Evolutionary conservation across 2,329 filamentous ascomycete genomes (phyloP), one percentile per base, ranked within the genome.

Genomic region (Phialemonium atrogriseum): DNA sequence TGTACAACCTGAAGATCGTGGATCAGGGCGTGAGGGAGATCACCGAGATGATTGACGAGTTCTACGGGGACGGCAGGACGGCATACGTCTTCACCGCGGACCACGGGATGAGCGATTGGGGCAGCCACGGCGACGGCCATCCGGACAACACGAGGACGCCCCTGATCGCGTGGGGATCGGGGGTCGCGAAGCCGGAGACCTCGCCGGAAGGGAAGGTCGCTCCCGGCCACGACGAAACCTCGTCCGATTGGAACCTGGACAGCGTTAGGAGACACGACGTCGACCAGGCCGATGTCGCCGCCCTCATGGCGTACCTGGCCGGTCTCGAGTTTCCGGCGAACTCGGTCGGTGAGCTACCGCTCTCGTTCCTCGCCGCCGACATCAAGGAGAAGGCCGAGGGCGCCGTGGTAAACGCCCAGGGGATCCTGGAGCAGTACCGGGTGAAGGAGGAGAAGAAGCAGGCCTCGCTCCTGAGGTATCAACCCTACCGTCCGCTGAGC

Each of bases 71-170:
- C 45, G 81, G 74, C 33, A 80, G 91, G 55, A 96, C 91, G 0
- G 86, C 93, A 0, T 98, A 89, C 53, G 76, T 98, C 11, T 98
- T 98, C 52, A 98, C 93, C 2, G 91, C 91, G 7, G 91, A 98
- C 51, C 91, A 98, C 55, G 91, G 91, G 12, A 98, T 98, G 91
- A 96, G 86, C 50, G 91, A 98, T 57, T 95, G 84, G 80, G 91
- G 93, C n/a, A 96, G 88, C 46, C 93, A 98, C 54, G 93, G 93
- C 22, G 91, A 98, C 55, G 91, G 91, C 7, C 88, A 98, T 57
- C 91, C 91, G 0, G 84, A 98, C 55, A 98, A 96, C 49, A 98
- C 91, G 4, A 76, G 91, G 30, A 98, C 91, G 1, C 91, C 91
- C 1, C 64, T 98, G 19, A 84, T 98, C 44, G 79, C 73, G 3